A percentile compares a stretch with the other conserved stretches of the same genome.
Conservation (phyloP, 2,329 filamentous ascomycete species). For the Phyllosticta capitalensis region DNA sequence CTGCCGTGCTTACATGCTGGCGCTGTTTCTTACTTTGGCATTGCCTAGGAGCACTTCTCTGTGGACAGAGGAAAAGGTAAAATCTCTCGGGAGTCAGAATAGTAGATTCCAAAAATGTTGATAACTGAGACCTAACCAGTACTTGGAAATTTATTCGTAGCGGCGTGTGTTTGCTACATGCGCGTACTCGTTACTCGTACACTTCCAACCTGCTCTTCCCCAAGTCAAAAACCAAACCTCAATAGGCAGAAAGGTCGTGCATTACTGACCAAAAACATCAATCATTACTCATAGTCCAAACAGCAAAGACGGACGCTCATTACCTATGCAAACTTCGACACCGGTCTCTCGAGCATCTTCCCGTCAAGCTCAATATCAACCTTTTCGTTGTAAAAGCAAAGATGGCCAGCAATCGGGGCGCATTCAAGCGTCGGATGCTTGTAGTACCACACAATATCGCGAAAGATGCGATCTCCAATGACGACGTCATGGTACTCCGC, state of each 20-base stretch:
- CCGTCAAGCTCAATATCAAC: conserved; percentile 54
- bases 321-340: not conserved
- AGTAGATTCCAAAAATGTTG: too few species aligned
- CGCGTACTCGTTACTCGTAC: too few species aligned
- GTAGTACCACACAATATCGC: conserved; percentile 56
- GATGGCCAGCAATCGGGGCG: conserved; percentile 42
- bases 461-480: conserved; percentile 32
- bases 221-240: not conserved
- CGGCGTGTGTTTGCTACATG: too few species aligned
- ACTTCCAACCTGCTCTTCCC: not conserved
- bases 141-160: too few species aligned
- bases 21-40: too few species aligned
- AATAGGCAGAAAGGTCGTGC: too few species aligned
- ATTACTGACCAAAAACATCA: not conserved
- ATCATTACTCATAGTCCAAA: not conserved
- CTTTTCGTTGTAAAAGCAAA: conserved; percentile 62
- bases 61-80: too few species aligned
- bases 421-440: conserved; percentile 48
- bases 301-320: not conserved
- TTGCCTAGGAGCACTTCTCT: too few species aligned
- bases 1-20: too few species aligned
- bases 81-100: too few species aligned
- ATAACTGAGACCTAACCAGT: too few species aligned
- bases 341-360: conserved; percentile 22
- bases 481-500: conserved; percentile 53